phyloP scores from a whole-genome alignment of 257 asterid genomes.

The Gynochthodes officinalis region DNA sequence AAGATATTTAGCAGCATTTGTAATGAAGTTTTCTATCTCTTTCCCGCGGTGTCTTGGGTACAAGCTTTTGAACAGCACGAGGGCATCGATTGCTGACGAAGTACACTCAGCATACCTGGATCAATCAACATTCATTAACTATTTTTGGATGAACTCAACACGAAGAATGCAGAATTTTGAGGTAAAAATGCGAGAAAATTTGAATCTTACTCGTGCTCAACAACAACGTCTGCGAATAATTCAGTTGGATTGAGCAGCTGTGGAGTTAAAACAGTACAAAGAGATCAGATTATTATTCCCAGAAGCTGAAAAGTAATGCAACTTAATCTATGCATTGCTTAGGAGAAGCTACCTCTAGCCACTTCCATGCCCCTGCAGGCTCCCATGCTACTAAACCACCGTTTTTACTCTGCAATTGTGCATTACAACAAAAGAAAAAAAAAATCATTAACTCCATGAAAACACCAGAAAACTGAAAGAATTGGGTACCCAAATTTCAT shows the following conservation, averaged over 20 bases:
- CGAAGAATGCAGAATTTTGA: background rate
- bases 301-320: background rate
- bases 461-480: background rate
- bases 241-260: slow-evolving; percentile 33
- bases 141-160: background rate
- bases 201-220: slow-evolving; percentile 29
- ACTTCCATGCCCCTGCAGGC: slow-evolving; percentile 80
- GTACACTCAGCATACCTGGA: slow-evolving; percentile 35
- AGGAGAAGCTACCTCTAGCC: slow-evolving; percentile 66
- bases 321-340: background rate
- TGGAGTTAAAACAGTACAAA: background rate
- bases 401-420: slow-evolving; percentile 67
- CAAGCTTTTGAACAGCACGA: slow-evolving; percentile 22
- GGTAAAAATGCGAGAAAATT: background rate
- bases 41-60: slow-evolving; percentile 26
- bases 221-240: slow-evolving; percentile 27
- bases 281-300: background rate
- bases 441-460: too few relatives aligned
- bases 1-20: slow-evolving; percentile 18
- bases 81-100: slow-evolving; percentile 32
- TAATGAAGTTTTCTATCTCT: slow-evolving; percentile 24
- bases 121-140: background rate
- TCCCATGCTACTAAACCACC: slow-evolving; percentile 96
- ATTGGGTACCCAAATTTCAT: background rate
- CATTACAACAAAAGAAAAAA: too few relatives aligned